Evolutionary conservation across 2,329 filamentous ascomycete species (phyloP), one percentile per base, ranked within the genome.

Genomic region (Neofusicoccum parvum): DNA sequence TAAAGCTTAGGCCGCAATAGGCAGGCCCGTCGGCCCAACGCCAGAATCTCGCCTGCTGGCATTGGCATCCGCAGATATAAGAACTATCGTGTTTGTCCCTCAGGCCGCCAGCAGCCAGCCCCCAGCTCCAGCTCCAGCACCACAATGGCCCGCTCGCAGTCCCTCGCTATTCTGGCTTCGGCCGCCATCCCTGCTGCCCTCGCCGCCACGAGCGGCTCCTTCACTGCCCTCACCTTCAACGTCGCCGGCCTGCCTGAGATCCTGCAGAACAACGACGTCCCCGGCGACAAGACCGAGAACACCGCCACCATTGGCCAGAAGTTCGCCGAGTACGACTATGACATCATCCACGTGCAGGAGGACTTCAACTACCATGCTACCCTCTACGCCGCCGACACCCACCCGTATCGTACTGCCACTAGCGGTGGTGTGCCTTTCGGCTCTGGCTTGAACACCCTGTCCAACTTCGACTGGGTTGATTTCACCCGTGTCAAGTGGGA

Each of bases 361-460:
- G 87, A 90, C 73, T 90, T 90, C 80, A 89, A 89, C 76, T 90
- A 86, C 75, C 87, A 91, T 69, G 84, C 86, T 9, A 81, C 82
- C 65, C 82, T 91, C 68, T 90, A 90, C 75, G 79, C 79, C 10
- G 85, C 84, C 14, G 86, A 88, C 73, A 82, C 80, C 49, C 87
- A 89, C 70, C 80, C 85, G 3, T 83, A 85, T 74, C 82, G 88
- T 63, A 90, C 88, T 1, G 74, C 86, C 0, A 90, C 88, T 2
- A 88, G 86, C 5, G 88, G 88, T n/a, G 86, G 86, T 27, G 88
- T 87, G 0, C 83, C 80, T 0, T 81, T 90, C 68, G 88, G 88
- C 10, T 85, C 82, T 59, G 88, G 88, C 1, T 77, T 91, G 62
- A 91, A 90, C 78, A 86, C 86, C 0, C 73, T 90, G 49, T 81